A percentile compares a stretch with the other conserved stretches of the same genome.
Conservation (phyloP, 257 asterid species). For the Fraxinus cuspidata region DNA sequence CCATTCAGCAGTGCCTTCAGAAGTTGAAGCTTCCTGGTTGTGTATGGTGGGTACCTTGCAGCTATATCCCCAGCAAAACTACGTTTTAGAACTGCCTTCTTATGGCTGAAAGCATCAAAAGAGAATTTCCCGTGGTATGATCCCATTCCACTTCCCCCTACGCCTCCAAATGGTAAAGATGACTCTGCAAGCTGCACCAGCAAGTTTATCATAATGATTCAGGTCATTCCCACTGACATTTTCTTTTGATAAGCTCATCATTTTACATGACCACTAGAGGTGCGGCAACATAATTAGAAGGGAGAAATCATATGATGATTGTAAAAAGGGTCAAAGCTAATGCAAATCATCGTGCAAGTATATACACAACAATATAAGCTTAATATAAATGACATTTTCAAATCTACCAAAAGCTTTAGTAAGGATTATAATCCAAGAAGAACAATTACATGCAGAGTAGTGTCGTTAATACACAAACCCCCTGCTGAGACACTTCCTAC, state of each 20-base stretch:
- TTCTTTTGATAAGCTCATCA: neutral
- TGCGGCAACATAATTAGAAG: neutral
- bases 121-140: constrained; percentile 88
- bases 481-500: constrained; percentile 69
- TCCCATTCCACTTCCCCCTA: constrained; percentile 97
- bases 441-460: constrained; percentile 64
- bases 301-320: neutral
- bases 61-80: constrained; percentile 64
- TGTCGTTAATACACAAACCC: constrained; percentile 67
- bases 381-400: neutral
- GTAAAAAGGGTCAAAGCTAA: no score
- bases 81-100: constrained; percentile 75
- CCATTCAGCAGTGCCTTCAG: constrained; percentile 70
- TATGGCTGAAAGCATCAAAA: constrained; percentile 88
- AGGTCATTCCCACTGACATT: neutral
- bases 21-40: constrained; percentile 51
- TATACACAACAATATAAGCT: no score
- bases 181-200: constrained; percentile 58
- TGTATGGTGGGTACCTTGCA: constrained; percentile 91
- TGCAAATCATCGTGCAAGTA: no score
- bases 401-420: neutral
- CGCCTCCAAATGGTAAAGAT: constrained; percentile 86
- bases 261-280: no score
- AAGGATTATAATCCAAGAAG: constrained; percentile 3
- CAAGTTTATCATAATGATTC: constrained; percentile 22